Conservation (phyloP, 192 early-diverging fungal species). For the Oehlia diaphana region DNA sequence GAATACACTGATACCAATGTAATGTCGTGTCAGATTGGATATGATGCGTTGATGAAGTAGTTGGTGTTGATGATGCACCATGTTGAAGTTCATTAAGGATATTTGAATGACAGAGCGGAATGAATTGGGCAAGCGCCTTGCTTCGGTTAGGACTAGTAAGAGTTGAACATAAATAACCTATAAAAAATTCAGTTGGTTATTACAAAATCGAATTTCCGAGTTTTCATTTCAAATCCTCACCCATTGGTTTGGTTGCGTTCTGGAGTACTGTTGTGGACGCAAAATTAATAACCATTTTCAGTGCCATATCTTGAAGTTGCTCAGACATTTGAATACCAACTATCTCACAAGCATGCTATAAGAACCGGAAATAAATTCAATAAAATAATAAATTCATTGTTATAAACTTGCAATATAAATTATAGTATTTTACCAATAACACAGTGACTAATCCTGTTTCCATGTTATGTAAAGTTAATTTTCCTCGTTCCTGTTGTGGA, state of each 20-base stretch:
- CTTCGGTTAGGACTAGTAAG: constrained; percentile 43
- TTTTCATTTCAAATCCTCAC: constrained; percentile 32
- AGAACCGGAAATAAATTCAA: background rate
- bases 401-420: background rate
- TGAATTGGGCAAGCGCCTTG: constrained; percentile 52
- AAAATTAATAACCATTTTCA: constrained; percentile 61
- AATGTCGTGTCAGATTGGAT: constrained; percentile 61
- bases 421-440: constrained; percentile 38
- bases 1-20: constrained; percentile 78
- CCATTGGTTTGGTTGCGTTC: constrained; percentile 70
- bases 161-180: constrained; percentile 44
- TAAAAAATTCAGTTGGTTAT: background rate
- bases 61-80: constrained; percentile 58
- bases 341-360: constrained; percentile 64
- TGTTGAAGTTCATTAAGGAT: constrained; percentile 67
- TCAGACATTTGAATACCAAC: constrained; percentile 70
- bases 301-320: constrained; percentile 60
- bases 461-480: constrained; percentile 39
- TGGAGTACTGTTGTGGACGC: constrained; percentile 60
- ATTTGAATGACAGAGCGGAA: constrained; percentile 55
- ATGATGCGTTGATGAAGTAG: constrained; percentile 44
- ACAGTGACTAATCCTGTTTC: constrained; percentile 52
- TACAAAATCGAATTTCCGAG: background rate
- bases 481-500: constrained; percentile 61
- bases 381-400: background rate